Evolutionary conservation across 345 rosid genomes (phyloP), one percentile per base, ranked within the genome.

Genomic region (Anastatica hierochuntica): DNA sequence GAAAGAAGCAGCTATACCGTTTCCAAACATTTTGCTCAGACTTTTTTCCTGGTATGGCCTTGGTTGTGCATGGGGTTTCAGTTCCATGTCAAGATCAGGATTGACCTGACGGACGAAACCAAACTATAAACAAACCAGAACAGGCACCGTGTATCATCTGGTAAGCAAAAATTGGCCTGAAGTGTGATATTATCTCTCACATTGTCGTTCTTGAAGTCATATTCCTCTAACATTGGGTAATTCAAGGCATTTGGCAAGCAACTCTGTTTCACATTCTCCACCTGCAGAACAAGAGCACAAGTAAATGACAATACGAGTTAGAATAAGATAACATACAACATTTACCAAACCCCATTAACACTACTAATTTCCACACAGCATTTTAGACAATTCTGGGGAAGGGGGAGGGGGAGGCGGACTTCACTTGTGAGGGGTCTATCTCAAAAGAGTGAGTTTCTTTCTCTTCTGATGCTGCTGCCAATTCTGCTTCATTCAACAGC

Each of bases 11-110:
- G 37, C 16, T 48, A 46, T 63, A 88, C 98, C 98, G 64, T 92
- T 92, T 61, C 98, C 98, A 78, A 92, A 92, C 98, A 92, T 92
- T 85, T 92, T 92, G 71, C 98, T 92, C 45, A 85, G 80, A 63
- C 97, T 88, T 73, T 88, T 85, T 67, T 85, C 96, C 68, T 92
- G 98, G 76, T 92, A 92, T 19, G 94, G 98, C 14, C 95, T 82
- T 23, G 97, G 98, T 65, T 85, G 97, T 43, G 95, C 97, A 66
- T 81, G 84, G 64, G 95, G 95, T 67, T 88, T 85, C 49, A 92
- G 74, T 68, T 92, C 98, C 71, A 88, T 77, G 59, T 81, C 82
- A 39, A 92, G 84, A 64, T 88, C 94, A 71, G 98, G 97, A 63
- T 92, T 92, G 42, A 85, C 86, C 98, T 92, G 73, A 49, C 57